phyloP scores from a whole-genome alignment of 2,329 filamentous ascomycete species.

The Thielaviopsis cerberus region DNA sequence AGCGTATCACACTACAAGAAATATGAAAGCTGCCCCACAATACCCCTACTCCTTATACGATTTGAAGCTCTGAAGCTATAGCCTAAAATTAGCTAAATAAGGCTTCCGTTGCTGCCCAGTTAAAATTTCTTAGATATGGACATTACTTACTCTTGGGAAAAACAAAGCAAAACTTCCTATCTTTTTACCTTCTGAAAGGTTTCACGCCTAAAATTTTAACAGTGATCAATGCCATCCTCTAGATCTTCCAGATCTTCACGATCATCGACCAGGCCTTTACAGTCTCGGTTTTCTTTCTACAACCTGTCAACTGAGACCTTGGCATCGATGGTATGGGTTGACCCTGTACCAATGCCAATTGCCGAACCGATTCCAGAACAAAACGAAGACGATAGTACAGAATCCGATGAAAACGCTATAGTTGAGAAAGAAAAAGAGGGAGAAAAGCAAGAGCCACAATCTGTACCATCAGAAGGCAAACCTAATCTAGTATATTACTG shows the following conservation, averaged over 20 bases:
- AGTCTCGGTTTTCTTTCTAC: slow-evolving; percentile 9
- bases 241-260: slow-evolving; percentile 2
- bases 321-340: slow-evolving; percentile 52
- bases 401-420: slow-evolving; percentile 20
- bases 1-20: neutral
- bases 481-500: slow-evolving; percentile 44
- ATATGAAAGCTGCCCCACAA: neutral
- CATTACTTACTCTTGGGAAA: too few relatives aligned
- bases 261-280: slow-evolving; percentile 4
- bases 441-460: slow-evolving; percentile 29
- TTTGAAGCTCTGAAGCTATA: neutral
- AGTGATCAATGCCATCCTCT: neutral
- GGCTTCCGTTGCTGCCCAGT: neutral
- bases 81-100: neutral
- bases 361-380: slow-evolving; percentile 31
- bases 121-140: too few relatives aligned
- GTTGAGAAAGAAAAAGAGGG: slow-evolving; percentile 19
- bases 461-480: slow-evolving; percentile 26
- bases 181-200: neutral
- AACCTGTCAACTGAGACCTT: slow-evolving; percentile 9
- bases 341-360: slow-evolving; percentile 72
- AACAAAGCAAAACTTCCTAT: too few relatives aligned
- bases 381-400: slow-evolving; percentile 27
- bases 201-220: neutral
- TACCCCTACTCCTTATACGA: neutral